Evolutionary conservation across 208 protist species (phyloP), one percentile per base, ranked within the genome.

Genomic region (Wallacemonas sp.): DNA sequence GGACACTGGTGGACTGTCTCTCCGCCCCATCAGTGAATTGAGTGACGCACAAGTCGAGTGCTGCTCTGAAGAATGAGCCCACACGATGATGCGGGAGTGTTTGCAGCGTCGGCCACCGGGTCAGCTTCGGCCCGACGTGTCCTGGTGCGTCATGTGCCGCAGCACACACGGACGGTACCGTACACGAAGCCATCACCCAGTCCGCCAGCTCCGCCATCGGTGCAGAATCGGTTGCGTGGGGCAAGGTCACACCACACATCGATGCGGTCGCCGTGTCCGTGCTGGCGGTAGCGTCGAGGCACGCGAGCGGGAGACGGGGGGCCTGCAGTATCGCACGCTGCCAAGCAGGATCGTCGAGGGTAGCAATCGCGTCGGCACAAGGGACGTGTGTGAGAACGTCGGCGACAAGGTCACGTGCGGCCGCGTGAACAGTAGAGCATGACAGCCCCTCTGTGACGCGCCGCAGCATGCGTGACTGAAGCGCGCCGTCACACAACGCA

Each of bases 321-420:
- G 27, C 55, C 5, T 46, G 36, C 39, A 62, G 38, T 21, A 46
- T 37, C 3, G 55, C 55, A 29, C 55, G 55, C n/a, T 62, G 55
- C 55, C 55, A 62, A 33, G 22, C 55, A 10, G 26, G 55, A 6
- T 24, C 55, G 3, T 17, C 17, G 36, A 44, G 46, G 34, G 27
- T 17, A 9, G 50, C 6, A 9, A 0, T 32, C 26, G 50, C 50
- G 13, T 19, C 13, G 4, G 50, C 29, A 26, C 38, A 12, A 12
- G 50, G 50, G 30, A 57, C 38, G 29, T 30, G 36, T 22, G 8
- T 27, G 17, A 62, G 19, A 12, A 62, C 36, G 4, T 48, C 39
- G 9, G 8, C 9, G 37, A 42, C 13, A 5, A 44, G 55, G n/a
- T n/a, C 21, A 15, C 17, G 55, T 22, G 55, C 39, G 5, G 34